Evolutionary conservation across 192 early-diverging fungal genomes (phyloP), one percentile per base, ranked within the genome.

Genomic region (Podila clonocystis): DNA sequence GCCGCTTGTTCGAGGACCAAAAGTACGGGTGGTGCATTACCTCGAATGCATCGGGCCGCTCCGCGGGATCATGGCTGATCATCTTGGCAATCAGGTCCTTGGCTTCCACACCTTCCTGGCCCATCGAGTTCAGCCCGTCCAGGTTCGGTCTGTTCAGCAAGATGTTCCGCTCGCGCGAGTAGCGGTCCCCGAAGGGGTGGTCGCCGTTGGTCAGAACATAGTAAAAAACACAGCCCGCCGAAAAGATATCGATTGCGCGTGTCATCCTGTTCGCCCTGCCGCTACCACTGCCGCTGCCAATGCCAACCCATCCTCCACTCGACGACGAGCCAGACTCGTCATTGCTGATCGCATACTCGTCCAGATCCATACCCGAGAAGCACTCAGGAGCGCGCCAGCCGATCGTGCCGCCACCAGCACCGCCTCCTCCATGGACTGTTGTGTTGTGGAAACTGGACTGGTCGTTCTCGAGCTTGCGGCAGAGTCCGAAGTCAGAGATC

Each of bases 331-430:
- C 12, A 50, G 60, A 22, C 62, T 63, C 45, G 64, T 59, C 62
- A 65, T 52, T 24, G 50, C 58, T 26, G 34, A n/a, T 1, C 58
- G 22, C n/a, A 59, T 65, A 60, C 34, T 72, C 74, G 9, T 79
- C 65, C 33, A 72, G 50, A 5, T 82, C 57, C 29, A 65, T 57
- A 3, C 85, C 77, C 12, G 86, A 83, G 24, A 90, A 69, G 57
- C 88, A 92, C 84, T 99, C 98, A 8, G 97, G 96, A 3, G 98
- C 98, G 15, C 98, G 88, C 98, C 98, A 99, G 11, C 98, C 98
- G 60, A 97, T 88, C 0, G 98, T 99, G 20, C 98, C 97, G 22
- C 90, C 95, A 28, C 87, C 84, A 64, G 92, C 91, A 72, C 90
- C 75, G 20, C 52, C 52, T 55, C 52, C 77, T 28, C 71, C 70